A percentile compares a stretch with the other conserved stretches of the same genome.
Evolutionary conservation across 495 filamentous ascomycete genomes (phyloP).

Genomic region (Durotheca rogersii): DNA sequence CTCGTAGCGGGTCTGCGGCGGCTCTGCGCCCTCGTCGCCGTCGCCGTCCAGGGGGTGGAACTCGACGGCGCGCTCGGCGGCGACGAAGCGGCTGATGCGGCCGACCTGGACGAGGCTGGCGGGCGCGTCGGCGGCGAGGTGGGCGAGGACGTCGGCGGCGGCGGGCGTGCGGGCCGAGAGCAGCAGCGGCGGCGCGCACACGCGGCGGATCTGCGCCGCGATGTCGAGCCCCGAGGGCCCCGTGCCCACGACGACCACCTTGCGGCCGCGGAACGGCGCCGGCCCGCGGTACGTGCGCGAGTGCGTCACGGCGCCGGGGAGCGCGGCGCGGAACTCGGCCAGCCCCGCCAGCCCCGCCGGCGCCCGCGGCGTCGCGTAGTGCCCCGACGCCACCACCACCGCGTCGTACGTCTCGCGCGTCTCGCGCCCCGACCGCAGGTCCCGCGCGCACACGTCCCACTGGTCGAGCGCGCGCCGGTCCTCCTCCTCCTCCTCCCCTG

Average conservation of each 20-base stretch:
- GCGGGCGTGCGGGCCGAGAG: conserved; percentile 44
- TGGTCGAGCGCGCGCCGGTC: conserved; percentile 29
- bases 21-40: background rate
- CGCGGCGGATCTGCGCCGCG: conserved; percentile 65
- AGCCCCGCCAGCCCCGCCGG: conserved; percentile 52
- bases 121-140: conserved; percentile 33
- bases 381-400: conserved; percentile 80
- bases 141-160: conserved; percentile 31
- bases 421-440: conserved; percentile 35
- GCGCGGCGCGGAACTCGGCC: conserved; percentile 51
- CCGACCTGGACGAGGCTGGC: too few species aligned
- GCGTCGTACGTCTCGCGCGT: conserved; percentile 66
- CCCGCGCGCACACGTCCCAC: conserved; percentile 52
- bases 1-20: conserved; percentile 44
- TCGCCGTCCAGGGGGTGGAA: conserved; percentile 22
- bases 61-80: conserved; percentile 36
- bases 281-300: conserved; percentile 76
- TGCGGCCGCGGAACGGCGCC: conserved; percentile 53
- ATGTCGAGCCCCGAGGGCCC: conserved; percentile 81
- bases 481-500: conserved; percentile 16
- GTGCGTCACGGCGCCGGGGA: conserved; percentile 70
- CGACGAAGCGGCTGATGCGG: background rate
- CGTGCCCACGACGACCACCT: conserved; percentile 71
- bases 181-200: conserved; percentile 45
- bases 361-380: conserved; percentile 71